Evolutionary conservation across 2,329 filamentous ascomycete species (phyloP).

Genomic region (Penicillium sp.): DNA sequence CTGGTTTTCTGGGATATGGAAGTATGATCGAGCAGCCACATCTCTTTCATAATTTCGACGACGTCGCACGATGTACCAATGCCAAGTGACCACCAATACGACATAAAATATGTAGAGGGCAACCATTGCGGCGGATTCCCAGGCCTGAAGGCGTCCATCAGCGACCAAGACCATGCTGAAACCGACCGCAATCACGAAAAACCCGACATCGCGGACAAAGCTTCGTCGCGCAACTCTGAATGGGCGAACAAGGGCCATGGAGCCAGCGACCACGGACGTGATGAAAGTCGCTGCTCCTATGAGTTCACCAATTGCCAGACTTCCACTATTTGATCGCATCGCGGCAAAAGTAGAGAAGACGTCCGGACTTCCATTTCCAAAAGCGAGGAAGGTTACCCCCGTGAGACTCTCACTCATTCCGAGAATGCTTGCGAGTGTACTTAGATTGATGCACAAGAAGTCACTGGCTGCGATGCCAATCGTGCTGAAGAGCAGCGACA

Average conservation of each 20-base stretch:
- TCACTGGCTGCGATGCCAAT: slow-evolving; percentile 97
- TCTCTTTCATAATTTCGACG: slow-evolving; percentile 60
- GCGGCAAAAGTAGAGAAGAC: slow-evolving; percentile 98
- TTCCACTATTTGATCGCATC: slow-evolving; percentile 95
- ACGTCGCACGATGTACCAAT: slow-evolving; percentile 70
- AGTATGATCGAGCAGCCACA: slow-evolving; percentile 67
- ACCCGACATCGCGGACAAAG: slow-evolving; percentile 84
- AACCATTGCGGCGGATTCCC: slow-evolving; percentile 90
- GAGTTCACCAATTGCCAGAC: slow-evolving; percentile 88
- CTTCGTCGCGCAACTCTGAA: slow-evolving; percentile 86
- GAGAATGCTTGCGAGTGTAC: slow-evolving; percentile 80
- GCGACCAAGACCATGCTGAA: slow-evolving; percentile 85
- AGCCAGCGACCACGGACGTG: slow-evolving; percentile 89
- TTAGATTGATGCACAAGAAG: slow-evolving; percentile 96
- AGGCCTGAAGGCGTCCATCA: slow-evolving; percentile 75
- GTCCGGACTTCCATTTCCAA: slow-evolving; percentile 96
- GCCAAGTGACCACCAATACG: slow-evolving; percentile 78
- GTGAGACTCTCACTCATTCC: slow-evolving; percentile 94
- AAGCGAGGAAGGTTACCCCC: slow-evolving; percentile 91
- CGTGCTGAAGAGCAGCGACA: slow-evolving; percentile 85
- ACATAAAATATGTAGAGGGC: slow-evolving; percentile 89
- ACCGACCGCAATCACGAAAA: slow-evolving; percentile 79
- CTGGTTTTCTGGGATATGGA: slow-evolving; percentile 56
- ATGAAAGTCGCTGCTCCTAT: slow-evolving; percentile 96
- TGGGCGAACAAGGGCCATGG: slow-evolving; percentile 93